A percentile compares a stretch with the other conserved stretches of the same genome.
Conservation (phyloP, 1,284 basidiomycete genomes). For the Apiotrichum domesticum region DNA sequence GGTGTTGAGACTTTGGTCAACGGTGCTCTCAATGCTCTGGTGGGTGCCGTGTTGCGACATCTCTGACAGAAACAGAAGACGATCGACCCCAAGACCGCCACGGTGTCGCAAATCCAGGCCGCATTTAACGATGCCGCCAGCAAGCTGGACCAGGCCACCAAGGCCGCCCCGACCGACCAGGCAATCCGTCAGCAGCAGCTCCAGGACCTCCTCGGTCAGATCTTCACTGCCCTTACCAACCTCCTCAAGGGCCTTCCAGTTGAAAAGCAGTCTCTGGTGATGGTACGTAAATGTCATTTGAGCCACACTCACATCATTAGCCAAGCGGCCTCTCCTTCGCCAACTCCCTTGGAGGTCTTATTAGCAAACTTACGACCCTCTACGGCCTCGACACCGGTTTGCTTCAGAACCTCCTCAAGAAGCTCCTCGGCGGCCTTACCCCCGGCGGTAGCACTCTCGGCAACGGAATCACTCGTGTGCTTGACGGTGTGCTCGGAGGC, state of each 20-base stretch:
- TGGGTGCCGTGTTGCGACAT: neutral
- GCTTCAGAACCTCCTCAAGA: neutral
- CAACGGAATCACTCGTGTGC: neutral
- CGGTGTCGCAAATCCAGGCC: no score
- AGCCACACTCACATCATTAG: no score
- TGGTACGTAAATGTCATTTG: no score
- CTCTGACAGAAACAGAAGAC: no score
- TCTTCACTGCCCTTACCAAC: neutral
- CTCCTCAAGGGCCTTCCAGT: neutral
- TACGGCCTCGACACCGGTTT: neutral
- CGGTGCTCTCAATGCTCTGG: neutral
- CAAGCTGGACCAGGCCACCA: no score
- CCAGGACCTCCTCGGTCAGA: neutral
- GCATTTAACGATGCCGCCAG: no score
- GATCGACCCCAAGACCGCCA: no score
- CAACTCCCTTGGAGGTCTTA: neutral
- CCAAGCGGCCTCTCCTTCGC: neutral
- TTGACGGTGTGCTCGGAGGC: neutral
- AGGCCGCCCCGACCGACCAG: no score
- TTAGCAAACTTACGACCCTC: neutral
- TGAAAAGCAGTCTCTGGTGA: no score
- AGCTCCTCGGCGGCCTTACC: neutral
- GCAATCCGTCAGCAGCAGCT: neutral
- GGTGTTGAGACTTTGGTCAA: neutral
- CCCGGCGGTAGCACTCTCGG: neutral